These are phyloP conservation scores for Leccinum imitatum DNA, from an alignment of 768 basidiomycete genomes.

Conservation along the genomic window DNA sequence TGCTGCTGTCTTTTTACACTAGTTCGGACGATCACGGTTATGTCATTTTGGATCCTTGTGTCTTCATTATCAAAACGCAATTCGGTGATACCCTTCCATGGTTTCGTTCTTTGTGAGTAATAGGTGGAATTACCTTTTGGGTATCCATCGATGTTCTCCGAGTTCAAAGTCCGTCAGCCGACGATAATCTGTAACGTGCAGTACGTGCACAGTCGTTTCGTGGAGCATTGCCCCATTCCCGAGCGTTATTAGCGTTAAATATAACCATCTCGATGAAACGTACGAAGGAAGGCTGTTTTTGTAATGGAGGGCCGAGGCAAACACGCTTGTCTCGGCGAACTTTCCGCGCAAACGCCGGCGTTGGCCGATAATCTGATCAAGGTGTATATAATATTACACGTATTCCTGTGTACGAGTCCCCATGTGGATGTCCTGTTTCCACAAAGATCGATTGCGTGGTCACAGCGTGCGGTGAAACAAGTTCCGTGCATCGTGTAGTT, in stretches of 20 bases:
- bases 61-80: not conserved
- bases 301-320: not conserved
- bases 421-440: not conserved
- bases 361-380: not conserved
- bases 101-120: not conserved
- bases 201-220: no score
- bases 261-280: no score
- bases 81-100: conserved; percentile 7
- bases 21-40: not conserved
- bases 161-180: not conserved
- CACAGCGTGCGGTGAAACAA: not conserved
- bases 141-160: not conserved
- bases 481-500: not conserved
- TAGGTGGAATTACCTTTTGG: not conserved
- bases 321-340: not conserved
- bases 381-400: not conserved
- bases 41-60: not conserved
- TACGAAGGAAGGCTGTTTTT: not conserved
- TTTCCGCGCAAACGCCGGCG: not conserved
- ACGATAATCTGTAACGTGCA: not conserved
- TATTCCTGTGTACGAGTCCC: not conserved
- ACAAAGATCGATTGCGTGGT: not conserved
- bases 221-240: not conserved
- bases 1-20: not conserved
- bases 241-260: not conserved